A percentile compares a stretch with the other conserved stretches of the same genome.
Conservation (phyloP, 495 filamentous ascomycete genomes). For the Neurospora sp. region DNA sequence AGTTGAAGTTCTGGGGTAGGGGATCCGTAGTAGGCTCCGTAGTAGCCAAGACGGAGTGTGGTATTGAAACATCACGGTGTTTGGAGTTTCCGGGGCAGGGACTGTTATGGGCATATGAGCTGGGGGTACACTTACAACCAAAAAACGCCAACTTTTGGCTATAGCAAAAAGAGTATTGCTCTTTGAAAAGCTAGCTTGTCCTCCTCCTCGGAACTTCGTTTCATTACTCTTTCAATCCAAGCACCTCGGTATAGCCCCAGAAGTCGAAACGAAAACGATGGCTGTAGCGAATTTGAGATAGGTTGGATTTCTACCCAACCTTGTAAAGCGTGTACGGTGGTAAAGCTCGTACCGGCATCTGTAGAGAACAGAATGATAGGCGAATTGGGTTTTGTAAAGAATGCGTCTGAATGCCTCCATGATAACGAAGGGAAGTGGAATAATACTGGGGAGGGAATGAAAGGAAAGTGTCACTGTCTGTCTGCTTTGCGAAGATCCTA, state of each 20-base stretch:
- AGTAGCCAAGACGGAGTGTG: neutral
- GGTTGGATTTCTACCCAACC: neutral
- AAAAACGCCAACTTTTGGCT: neutral
- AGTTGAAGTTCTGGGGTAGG: neutral
- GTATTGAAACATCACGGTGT: neutral
- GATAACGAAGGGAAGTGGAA: neutral
- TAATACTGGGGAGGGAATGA: neutral
- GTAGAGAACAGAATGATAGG: neutral
- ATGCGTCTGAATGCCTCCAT: neutral
- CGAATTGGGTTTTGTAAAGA: neutral
- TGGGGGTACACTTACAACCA: neutral
- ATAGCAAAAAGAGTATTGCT: neutral
- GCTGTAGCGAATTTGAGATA: neutral
- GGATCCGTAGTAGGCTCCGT: neutral
- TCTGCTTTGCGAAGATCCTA: neutral
- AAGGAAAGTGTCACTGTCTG: neutral
- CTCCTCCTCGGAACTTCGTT: neutral
- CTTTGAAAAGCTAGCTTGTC: neutral
- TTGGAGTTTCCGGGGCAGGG: neutral
- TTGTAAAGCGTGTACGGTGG: neutral
- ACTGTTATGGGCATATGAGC: neutral
- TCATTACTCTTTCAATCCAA: neutral
- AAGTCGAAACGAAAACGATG: neutral
- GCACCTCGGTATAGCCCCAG: neutral
- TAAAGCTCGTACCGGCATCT: neutral